A percentile compares a stretch with the other conserved stretches of the same genome.
phyloP scores from a whole-genome alignment of 352 stramenopile species.

The Globisporangium nunn region DNA sequence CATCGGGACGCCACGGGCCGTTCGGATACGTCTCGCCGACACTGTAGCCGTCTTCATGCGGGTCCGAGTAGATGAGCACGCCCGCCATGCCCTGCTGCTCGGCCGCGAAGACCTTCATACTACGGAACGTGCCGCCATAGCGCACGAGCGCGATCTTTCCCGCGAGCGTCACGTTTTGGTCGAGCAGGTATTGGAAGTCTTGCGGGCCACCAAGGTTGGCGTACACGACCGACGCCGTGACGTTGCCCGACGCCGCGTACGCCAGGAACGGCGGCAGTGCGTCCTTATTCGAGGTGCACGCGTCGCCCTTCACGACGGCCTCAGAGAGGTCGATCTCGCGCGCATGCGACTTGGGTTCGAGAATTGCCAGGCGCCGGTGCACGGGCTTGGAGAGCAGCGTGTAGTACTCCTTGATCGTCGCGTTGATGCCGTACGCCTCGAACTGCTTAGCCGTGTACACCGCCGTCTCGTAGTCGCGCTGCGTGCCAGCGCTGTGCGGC shows the following conservation, averaged over 20 bases:
- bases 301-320: constrained; percentile 45
- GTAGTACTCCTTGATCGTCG: constrained; percentile 62
- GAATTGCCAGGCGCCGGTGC: constrained; percentile 31
- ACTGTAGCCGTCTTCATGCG: constrained; percentile 71
- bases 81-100: constrained; percentile 67
- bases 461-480: constrained; percentile 54
- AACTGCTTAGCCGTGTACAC: constrained; percentile 53
- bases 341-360: background rate
- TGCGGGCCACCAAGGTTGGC: constrained; percentile 78
- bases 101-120: constrained; percentile 81
- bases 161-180: constrained; percentile 56
- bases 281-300: constrained; percentile 46
- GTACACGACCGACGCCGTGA: constrained; percentile 76
- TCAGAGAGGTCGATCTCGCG: constrained; percentile 54
- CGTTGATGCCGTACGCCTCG: constrained; percentile 50
- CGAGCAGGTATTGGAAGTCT: constrained; percentile 79
- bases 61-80: constrained; percentile 88
- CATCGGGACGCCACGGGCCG: constrained; percentile 69
- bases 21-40: constrained; percentile 67
- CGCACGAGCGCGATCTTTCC: constrained; percentile 81
- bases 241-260: constrained; percentile 73
- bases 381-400: constrained; percentile 62
- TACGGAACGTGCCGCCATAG: constrained; percentile 75
- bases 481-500: constrained; percentile 35
- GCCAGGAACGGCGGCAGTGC: constrained; percentile 73